Base-by-base conservation (phyloP, 1,284 basidiomycete species). In the Fomitopsis betulina region DNA sequence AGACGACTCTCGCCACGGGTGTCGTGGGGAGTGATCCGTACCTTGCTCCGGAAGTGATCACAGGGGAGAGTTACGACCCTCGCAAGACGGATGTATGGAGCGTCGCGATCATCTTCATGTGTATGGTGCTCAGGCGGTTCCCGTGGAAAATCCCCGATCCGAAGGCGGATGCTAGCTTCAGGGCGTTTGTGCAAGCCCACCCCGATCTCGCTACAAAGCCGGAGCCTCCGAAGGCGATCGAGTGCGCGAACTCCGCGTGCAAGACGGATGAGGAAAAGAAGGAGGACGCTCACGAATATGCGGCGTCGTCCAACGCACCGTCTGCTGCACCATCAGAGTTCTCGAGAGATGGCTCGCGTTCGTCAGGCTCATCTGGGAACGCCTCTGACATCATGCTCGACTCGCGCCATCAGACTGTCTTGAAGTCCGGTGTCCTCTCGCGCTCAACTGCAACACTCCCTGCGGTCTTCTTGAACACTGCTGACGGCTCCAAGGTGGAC, bases 71-170 rank as follows among this genome's bases (percentile, higher is more conserved):
- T 33, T 99, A 99, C 75, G 97, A 99, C 73, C 96, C 97, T 17
- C 84, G 96, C 67, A 90, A 98, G 76, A 96, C 96, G 12, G 97
- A 99, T 70, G 96, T 99, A 15, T 99, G 97, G 97, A 94, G 92
- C 65, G 87, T 96, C 49, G 97, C 94, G 56, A 96, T 99, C 75
- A 99, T 99, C 68, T 98, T 99, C 80, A 86, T 99, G 78, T 99
- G 97, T 79, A 99, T 99, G 97, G 81, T 97, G 61, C 83, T 99
- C 49, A 84, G 96, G 54, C 85, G 97, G 53, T 99, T 99, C 81
- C 97, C 97, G 2, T 99, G 97, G 97, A 98, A 96, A 76, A 90
- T 98, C 59, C 96, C 96, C 23, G 96, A 99, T 73, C 81, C 87
- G 68, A 97, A 97, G 82, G 86, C 87, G 33, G 97, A 99, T 70